phyloP scores from a whole-genome alignment of 257 asterid species.

The Thymus mandschuricus region DNA sequence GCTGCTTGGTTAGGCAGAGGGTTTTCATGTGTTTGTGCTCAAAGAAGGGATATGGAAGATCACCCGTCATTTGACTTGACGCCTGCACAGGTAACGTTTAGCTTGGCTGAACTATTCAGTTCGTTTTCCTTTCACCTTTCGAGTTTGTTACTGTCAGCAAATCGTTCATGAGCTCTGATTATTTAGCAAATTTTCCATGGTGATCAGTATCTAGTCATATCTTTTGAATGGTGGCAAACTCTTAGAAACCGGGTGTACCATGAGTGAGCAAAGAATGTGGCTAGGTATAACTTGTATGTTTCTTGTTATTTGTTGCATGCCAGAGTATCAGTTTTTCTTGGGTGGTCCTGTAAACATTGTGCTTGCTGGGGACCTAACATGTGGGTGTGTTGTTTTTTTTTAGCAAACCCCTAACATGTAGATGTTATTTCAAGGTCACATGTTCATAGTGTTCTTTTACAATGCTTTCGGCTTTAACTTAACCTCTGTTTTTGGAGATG shows the following conservation, averaged over 20 bases:
- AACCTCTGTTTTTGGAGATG: conserved; percentile 4
- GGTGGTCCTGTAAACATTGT: conserved; percentile 28
- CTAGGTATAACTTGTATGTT: conserved; percentile 13
- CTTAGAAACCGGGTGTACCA: conserved; percentile 3
- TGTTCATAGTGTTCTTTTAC: conserved; percentile 21
- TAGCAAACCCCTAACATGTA: not conserved
- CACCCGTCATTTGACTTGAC: conserved; percentile 95
- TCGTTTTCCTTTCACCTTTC: not conserved
- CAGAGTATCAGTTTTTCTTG: conserved; percentile 24
- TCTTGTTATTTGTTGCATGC: conserved; percentile 12
- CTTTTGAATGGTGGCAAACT: conserved; percentile 1
- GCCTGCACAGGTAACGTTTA: conserved; percentile 68
- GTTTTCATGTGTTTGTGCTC: conserved; percentile 96
- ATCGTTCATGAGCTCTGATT: conserved; percentile 24
- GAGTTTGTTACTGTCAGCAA: conserved; percentile 9
- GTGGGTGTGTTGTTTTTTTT: too few species aligned
- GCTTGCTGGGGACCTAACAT: conserved; percentile 15
- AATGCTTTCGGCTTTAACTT: conserved; percentile 1
- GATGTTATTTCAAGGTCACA: not conserved
- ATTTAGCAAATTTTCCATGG: not conserved
- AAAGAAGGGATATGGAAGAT: conserved; percentile 89
- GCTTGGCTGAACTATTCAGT: conserved; percentile 15
- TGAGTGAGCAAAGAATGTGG: conserved; percentile 27
- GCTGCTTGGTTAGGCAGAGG: conserved; percentile 99
- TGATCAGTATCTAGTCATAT: not conserved